These are phyloP conservation scores for Fusarium siculi DNA, from an alignment of 2,329 filamentous ascomycete species.

Conservation along the genomic window DNA sequence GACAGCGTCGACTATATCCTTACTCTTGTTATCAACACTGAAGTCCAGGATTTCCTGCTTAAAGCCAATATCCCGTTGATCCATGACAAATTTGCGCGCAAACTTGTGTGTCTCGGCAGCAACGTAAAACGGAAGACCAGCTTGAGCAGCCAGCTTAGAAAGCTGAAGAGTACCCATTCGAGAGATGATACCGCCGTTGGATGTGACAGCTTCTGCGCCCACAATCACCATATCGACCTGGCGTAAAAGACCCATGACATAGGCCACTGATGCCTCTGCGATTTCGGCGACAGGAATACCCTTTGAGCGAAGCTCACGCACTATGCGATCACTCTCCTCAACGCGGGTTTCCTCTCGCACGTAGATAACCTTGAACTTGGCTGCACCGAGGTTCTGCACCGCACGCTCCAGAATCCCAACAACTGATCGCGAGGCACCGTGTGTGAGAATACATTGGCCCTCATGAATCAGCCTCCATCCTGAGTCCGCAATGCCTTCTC, in stretches of 20 bases:
- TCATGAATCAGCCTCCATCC: conserved; percentile 83
- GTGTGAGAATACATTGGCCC: conserved; percentile 85
- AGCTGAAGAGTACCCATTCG: conserved; percentile 89
- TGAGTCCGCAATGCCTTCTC: conserved; percentile 83
- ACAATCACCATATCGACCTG: conserved; percentile 74
- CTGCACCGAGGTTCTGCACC: conserved; percentile 62
- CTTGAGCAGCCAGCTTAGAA: conserved; percentile 77
- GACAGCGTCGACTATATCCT: conserved; percentile 66
- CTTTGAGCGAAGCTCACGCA: conserved; percentile 74
- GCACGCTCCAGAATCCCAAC: conserved; percentile 80
- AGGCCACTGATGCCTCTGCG: conserved; percentile 74
- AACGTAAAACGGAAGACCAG: conserved; percentile 84
- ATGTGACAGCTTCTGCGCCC: conserved; percentile 86
- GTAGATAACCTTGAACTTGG: conserved; percentile 87
- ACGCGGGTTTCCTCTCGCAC: conserved; percentile 67
- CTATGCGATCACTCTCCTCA: conserved; percentile 75
- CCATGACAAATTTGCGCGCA: conserved; percentile 83
- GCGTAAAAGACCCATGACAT: conserved; percentile 69
- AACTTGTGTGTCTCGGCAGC: conserved; percentile 98
- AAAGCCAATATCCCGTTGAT: conserved; percentile 82
- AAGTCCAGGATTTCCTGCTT: conserved; percentile 83
- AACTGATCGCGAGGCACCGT: conserved; percentile 88
- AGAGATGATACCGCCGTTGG: conserved; percentile 93
- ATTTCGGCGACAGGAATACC: conserved; percentile 81
- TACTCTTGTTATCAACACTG: conserved; percentile 60